Conservation (phyloP, 2,329 filamentous ascomycete genomes). For the Diaporthe helianthi region DNA sequence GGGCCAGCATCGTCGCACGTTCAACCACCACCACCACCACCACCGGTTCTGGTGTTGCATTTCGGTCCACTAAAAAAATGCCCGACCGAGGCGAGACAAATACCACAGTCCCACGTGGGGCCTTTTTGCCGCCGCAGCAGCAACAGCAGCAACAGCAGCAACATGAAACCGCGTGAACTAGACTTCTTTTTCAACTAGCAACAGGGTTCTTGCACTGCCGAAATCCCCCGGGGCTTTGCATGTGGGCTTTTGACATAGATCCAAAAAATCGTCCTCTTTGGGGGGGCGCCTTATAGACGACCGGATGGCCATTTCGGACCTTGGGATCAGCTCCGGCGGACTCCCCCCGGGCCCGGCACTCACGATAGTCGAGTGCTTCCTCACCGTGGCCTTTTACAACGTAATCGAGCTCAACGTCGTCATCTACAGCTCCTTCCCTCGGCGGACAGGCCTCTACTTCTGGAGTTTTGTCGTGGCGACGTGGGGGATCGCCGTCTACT, state of each 20-base stretch:
- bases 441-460: slow-evolving; percentile 24
- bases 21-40: no score
- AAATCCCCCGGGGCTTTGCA: neutral
- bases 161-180: neutral
- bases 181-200: neutral
- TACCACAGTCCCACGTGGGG: neutral
- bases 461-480: slow-evolving; percentile 28
- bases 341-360: slow-evolving; percentile 2
- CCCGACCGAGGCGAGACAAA: slow-evolving; percentile 15
- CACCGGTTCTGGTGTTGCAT: neutral
- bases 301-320: slow-evolving; percentile 18
- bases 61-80: slow-evolving; percentile 18
- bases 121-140: neutral
- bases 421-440: slow-evolving; percentile 23
- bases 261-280: neutral
- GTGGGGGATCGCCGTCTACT: slow-evolving; percentile 20
- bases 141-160: neutral
- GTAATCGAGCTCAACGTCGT: slow-evolving; percentile 19
- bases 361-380: slow-evolving; percentile 23
- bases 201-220: neutral
- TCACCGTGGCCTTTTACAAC: slow-evolving; percentile 22
- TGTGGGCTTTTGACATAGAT: no score
- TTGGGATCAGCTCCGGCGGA: slow-evolving; percentile 13
- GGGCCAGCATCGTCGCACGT: neutral
- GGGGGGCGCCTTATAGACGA: neutral